Conservation (phyloP, 2,329 filamentous ascomycete species). For the Penicillium freii region DNA sequence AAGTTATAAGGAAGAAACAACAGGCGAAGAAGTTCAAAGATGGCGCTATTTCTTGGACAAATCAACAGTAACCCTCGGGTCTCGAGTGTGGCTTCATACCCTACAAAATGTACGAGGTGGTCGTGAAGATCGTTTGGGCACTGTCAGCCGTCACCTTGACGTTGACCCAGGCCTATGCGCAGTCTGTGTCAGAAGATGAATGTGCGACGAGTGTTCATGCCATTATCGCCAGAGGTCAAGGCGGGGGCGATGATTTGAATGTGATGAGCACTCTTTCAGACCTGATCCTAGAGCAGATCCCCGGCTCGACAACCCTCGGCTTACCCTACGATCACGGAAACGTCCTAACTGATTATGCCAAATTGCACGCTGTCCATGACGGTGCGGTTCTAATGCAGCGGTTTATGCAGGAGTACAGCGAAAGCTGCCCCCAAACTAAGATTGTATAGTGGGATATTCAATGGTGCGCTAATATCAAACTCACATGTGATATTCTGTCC, state of each 20-base stretch:
- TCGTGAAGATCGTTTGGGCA: conserved; percentile 10
- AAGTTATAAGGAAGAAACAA: neutral
- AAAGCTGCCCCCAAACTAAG: conserved; percentile 21
- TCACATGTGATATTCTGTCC: neutral
- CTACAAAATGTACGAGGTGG: conserved; percentile 8
- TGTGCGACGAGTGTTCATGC: conserved; percentile 25
- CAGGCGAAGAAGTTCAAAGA: neutral
- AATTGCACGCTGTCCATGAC: conserved; percentile 16
- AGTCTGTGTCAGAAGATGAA: conserved; percentile 10
- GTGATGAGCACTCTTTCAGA: conserved; percentile 24
- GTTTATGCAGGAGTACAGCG: conserved; percentile 21
- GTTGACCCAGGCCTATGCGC: conserved; percentile 6
- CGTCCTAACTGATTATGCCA: conserved; percentile 7
- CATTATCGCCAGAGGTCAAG: conserved; percentile 24
- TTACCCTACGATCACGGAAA: conserved; percentile 23
- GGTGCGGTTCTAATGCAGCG: conserved; percentile 23
- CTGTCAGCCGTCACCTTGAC: neutral
- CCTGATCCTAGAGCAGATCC: conserved; percentile 22
- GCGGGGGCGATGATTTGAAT: conserved; percentile 24
- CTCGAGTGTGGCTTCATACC: neutral
- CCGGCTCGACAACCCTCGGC: conserved; percentile 21
- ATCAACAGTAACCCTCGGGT: neutral
- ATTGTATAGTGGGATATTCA: conserved; percentile 26
- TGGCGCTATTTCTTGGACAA: neutral
- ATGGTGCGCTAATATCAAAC: conserved; percentile 15